Percentiles rank a stretch among this genome's conserved stretches.
Conservation (phyloP, 148 eudicot species). For the Drosera capensis region DNA sequence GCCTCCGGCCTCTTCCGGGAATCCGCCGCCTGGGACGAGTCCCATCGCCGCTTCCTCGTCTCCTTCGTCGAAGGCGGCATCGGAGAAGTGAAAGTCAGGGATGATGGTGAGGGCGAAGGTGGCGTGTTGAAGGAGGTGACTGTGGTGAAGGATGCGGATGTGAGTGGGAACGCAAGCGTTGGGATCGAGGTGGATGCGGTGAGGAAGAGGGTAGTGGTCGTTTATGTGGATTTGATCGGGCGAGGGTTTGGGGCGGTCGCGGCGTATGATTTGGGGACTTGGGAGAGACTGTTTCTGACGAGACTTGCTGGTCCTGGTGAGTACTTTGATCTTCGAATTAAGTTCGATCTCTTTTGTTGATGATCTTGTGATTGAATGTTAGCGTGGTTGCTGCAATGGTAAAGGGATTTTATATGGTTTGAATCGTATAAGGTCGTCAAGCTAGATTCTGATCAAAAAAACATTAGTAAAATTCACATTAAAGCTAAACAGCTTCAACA, state of each 20-base stretch:
- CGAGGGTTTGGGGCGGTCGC: conserved; percentile 56
- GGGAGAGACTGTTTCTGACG: conserved; percentile 54
- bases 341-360: not conserved
- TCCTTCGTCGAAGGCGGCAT: conserved; percentile 65
- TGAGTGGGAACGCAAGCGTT: conserved; percentile 44
- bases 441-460: too few relatives aligned
- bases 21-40: conserved; percentile 60
- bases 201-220: conserved; percentile 58
- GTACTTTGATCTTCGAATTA: not conserved
- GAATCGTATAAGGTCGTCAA: too few relatives aligned
- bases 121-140: conserved; percentile 36
- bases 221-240: conserved; percentile 40
- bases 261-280: conserved; percentile 64
- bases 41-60: conserved; percentile 55
- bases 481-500: too few relatives aligned
- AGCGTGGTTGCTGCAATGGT: too few relatives aligned
- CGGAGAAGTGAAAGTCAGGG: conserved; percentile 31
- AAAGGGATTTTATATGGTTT: too few relatives aligned
- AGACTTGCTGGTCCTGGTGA: conserved; percentile 56
- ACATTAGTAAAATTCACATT: too few relatives aligned
- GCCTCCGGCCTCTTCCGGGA: conserved; percentile 62
- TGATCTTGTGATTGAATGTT: too few relatives aligned
- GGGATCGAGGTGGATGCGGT: conserved; percentile 46
- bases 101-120: conserved; percentile 1
- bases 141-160: conserved; percentile 33